Evolutionary conservation across 73 alveolate species (phyloP), one percentile per base, ranked within the genome.

Genomic region (Paramecium bursaria): DNA sequence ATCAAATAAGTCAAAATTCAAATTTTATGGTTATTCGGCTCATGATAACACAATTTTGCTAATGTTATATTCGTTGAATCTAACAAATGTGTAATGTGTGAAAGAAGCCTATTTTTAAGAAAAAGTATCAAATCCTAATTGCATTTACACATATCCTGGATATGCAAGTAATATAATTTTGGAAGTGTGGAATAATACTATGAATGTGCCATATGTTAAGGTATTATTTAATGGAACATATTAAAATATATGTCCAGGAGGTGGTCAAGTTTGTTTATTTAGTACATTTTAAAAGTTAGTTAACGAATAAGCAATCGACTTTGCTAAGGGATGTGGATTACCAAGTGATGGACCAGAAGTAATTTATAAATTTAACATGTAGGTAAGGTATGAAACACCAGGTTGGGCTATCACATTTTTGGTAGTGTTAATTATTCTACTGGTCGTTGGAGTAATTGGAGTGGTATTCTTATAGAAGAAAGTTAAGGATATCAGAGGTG

Each of bases 141-240:
- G 82, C 46, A 33, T 67, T 35, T 39, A 53, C 19, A 33, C 82
- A 7, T 67, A 67, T 42, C 82, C 82, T 14, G 82, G 44, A 21
- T 67, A 33, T 4, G 50, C 82, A 2, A 26, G 50, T 2, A 67
- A 67, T 21, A 3, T 67, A 0, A 67, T 67, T 39, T 67, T 25
- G 33, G 82, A 67, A 42, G 22, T 67, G 22, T 67, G 44, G 15
- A 67, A 67, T 67, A 67, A 57, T 67, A 19, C 82, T 5, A 33
- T 47, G 19, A 23, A 15, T 15, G 55, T 42, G 10, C 82, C 55
- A 14, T 67, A 67, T 67, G 46, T 67, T 35, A 67, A 67, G 44
- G 14, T 67, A 1, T 21, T 31, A 47, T 42, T 39, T 42, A 67
- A 67, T 67, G 82, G 82, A 15, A 67, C 82, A 10, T 67, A 67